A percentile compares a stretch with the other conserved stretches of the same genome.
phyloP scores from a whole-genome alignment of 1,139 yeast species.

The Geotrichum restrictum region DNA sequence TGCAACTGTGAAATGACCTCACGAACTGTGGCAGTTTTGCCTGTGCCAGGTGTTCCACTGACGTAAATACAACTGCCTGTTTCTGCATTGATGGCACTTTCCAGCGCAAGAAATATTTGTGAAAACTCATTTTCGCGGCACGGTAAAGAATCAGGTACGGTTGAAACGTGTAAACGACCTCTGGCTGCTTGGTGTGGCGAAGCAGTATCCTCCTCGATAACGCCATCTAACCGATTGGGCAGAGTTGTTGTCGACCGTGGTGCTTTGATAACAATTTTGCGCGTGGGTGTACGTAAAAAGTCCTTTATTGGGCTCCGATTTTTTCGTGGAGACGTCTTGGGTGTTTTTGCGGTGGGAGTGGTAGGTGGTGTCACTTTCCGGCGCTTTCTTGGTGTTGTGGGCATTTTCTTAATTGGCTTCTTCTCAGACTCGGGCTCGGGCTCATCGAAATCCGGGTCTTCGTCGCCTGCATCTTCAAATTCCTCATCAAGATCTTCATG shows the following conservation, averaged over 20 bases:
- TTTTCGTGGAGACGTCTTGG: conserved; percentile 11
- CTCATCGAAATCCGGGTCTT: conserved; percentile 4
- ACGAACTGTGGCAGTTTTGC: conserved; percentile 89
- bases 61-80: conserved; percentile 84
- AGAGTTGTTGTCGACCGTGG: conserved; percentile 10
- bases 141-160: conserved; percentile 64
- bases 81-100: conserved; percentile 65
- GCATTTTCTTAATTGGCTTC: conserved; percentile 4
- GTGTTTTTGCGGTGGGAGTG: conserved; percentile 11
- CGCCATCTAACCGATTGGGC: neutral
- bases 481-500: neutral
- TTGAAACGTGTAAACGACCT: conserved; percentile 59
- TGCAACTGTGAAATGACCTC: conserved; percentile 73
- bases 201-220: neutral
- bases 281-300: conserved; percentile 17
- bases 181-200: conserved; percentile 40
- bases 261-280: conserved; percentile 14
- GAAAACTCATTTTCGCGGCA: conserved; percentile 86
- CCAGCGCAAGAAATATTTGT: conserved; percentile 66
- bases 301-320: conserved; percentile 17
- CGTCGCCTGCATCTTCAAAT: conserved; percentile 7
- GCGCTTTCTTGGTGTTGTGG: conserved; percentile 15
- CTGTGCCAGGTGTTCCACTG: conserved; percentile 98
- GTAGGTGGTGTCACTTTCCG: conserved; percentile 2
- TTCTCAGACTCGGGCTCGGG: conserved; percentile 1